Percentiles rank a stretch among this genome's conserved stretches.
phyloP scores from a whole-genome alignment of 1,284 basidiomycete species.

The Puccinia horiana region DNA sequence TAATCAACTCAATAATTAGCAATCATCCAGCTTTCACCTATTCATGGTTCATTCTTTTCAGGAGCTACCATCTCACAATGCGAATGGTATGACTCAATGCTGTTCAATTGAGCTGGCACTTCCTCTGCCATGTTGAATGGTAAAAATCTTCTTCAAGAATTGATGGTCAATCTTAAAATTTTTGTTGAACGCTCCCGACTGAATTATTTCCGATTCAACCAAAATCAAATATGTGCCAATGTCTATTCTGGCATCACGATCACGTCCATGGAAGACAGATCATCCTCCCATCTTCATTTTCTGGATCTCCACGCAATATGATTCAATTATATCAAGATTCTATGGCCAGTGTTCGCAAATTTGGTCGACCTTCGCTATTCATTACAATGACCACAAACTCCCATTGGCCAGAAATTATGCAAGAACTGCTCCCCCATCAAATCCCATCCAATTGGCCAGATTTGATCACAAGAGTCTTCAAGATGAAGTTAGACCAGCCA shows the following conservation, averaged over 20 bases:
- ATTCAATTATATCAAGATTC: constrained; percentile 62
- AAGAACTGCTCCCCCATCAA: constrained; percentile 54
- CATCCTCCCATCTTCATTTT: constrained; percentile 61
- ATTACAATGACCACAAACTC: no score
- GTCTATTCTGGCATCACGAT: neutral
- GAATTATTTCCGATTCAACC: neutral
- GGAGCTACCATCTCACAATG: neutral
- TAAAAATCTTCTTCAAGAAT: neutral
- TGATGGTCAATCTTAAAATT: neutral
- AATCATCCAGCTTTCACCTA: no score
- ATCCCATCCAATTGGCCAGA: constrained; percentile 64
- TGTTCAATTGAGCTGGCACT: neutral
- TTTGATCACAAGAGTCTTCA: constrained; percentile 62
- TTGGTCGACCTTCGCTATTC: constrained; percentile 61
- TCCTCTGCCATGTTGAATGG: neutral
- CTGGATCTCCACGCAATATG: constrained; percentile 61
- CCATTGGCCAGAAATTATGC: constrained; percentile 54
- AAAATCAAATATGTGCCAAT: neutral
- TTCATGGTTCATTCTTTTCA: no score
- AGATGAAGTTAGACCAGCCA: constrained; percentile 60
- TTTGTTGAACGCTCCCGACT: constrained; percentile 2
- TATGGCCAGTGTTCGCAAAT: constrained; percentile 60
- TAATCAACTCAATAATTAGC: no score
- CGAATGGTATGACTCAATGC: constrained; percentile 7
- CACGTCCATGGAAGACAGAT: constrained; percentile 57